Evolutionary conservation across 495 filamentous ascomycete species (phyloP), one percentile per base, ranked within the genome.

Genomic region (Talaromyces wortmannii): DNA sequence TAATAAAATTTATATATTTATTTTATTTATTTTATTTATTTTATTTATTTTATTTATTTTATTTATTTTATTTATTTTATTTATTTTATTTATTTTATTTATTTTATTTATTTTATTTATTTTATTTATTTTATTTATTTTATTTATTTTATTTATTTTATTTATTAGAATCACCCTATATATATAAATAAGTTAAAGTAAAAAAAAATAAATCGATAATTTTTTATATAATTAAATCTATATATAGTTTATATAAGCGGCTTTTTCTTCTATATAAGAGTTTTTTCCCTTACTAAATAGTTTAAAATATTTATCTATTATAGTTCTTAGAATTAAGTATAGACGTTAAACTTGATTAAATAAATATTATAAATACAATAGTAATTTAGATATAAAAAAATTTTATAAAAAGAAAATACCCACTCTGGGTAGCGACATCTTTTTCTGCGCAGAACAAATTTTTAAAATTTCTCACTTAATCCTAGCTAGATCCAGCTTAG

Each of bases 331-430:
- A n/a, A n/a, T n/a, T n/a, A n/a, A n/a, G n/a, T n/a, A n/a, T n/a
- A n/a, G n/a, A n/a, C n/a, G n/a, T n/a, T 36, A 17, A 8, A 31
- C 15, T 33, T 40, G n/a, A 16, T 17, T 33, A 5, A 29, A 43
- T 53, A 42, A 57, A 52, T 17, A 51, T 32, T 48, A 23, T 31
- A 57, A 10, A 42, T 5, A 43, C 51, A 36, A 52, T 52, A 40
- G 45, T 57, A 29, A 36, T 40, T 52, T 52, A 48, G 16, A 15
- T 7, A 15, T 47, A 10, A 10, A 47, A 47, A 7, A 17, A 31
- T n/a, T n/a, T n/a, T n/a, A n/a, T n/a, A n/a, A n/a, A n/a, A n/a
- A n/a, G n/a, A n/a, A n/a, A n/a, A n/a, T n/a, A n/a, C n/a, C n/a
- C n/a, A n/a, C n/a, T n/a, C n/a, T n/a, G n/a, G n/a, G n/a, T n/a